Conservation (phyloP, 2,329 filamentous ascomycete species). For the Epichloe aotearoae region DNA sequence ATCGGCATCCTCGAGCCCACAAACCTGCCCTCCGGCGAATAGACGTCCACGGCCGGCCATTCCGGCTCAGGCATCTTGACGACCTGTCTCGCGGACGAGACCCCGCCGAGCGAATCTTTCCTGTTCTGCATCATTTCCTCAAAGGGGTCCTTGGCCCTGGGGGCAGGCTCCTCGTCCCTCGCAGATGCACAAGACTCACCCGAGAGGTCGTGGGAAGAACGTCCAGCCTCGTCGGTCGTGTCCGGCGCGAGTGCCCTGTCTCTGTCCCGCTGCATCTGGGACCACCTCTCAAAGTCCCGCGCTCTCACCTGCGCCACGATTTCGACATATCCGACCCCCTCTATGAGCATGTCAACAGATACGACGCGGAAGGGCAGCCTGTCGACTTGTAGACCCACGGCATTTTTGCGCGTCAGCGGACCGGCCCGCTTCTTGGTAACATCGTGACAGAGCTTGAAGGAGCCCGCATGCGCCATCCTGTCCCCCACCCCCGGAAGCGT, state of each 20-base stretch:
- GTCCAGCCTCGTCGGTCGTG: slow-evolving; percentile 4
- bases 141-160: slow-evolving; percentile 11
- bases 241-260: slow-evolving; percentile 11
- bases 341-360: slow-evolving; percentile 73
- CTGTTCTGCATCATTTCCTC: slow-evolving; percentile 14
- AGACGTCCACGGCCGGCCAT: slow-evolving; percentile 71
- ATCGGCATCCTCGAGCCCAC: slow-evolving; percentile 55
- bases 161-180: background rate
- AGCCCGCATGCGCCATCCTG: slow-evolving; percentile 56
- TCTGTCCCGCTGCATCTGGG: slow-evolving; percentile 8
- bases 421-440: slow-evolving; percentile 71
- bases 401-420: slow-evolving; percentile 51
- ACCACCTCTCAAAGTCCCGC: slow-evolving; percentile 23
- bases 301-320: slow-evolving; percentile 67
- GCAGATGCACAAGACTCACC: slow-evolving; percentile 1
- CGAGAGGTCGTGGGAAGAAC: background rate
- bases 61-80: slow-evolving; percentile 18
- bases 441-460: slow-evolving; percentile 64
- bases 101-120: slow-evolving; percentile 7
- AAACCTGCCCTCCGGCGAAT: slow-evolving; percentile 71
- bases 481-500: slow-evolving; percentile 42
- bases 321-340: slow-evolving; percentile 90
- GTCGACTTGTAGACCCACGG: slow-evolving; percentile 49
- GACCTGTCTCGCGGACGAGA: background rate
- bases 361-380: slow-evolving; percentile 68